phyloP scores from a whole-genome alignment of 2,329 filamentous ascomycete species.

The Ilyonectria robusta region DNA sequence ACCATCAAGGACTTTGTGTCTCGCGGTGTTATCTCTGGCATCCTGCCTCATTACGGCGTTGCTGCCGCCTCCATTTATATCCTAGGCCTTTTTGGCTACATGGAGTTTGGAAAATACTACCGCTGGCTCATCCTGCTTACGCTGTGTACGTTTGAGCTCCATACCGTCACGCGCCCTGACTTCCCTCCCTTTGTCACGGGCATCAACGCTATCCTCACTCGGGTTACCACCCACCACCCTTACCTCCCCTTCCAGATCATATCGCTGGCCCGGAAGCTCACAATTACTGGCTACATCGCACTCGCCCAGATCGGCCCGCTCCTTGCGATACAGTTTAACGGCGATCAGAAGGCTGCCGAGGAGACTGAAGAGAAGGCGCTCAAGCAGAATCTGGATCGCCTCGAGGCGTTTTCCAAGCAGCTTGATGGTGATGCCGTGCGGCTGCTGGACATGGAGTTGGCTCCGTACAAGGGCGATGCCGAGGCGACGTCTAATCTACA shows the following conservation, averaged over 20 bases:
- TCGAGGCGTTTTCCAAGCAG: constrained; percentile 72
- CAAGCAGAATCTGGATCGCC: constrained; percentile 75
- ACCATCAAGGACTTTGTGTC: constrained; percentile 82
- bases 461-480: constrained; percentile 83
- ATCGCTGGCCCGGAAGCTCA: constrained; percentile 79
- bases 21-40: constrained; percentile 71
- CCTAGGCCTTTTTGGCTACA: constrained; percentile 75
- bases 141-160: constrained; percentile 70
- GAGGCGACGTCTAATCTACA: constrained; percentile 71
- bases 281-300: constrained; percentile 86
- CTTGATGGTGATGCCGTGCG: constrained; percentile 79
- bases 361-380: constrained; percentile 64
- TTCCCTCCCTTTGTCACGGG: constrained; percentile 63
- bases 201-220: constrained; percentile 61
- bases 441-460: constrained; percentile 83
- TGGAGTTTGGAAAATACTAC: constrained; percentile 77
- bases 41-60: constrained; percentile 73
- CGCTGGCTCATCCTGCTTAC: constrained; percentile 71
- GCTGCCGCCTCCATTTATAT: constrained; percentile 72
- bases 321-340: constrained; percentile 58
- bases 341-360: constrained; percentile 38
- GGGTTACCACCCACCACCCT: constrained; percentile 64
- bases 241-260: constrained; percentile 91
- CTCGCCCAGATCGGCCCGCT: constrained; percentile 85
- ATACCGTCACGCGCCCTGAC: constrained; percentile 68